These are phyloP conservation scores for Debaryomyces singareniensis DNA, from an alignment of 1,139 yeast genomes.

Conservation along the genomic window DNA sequence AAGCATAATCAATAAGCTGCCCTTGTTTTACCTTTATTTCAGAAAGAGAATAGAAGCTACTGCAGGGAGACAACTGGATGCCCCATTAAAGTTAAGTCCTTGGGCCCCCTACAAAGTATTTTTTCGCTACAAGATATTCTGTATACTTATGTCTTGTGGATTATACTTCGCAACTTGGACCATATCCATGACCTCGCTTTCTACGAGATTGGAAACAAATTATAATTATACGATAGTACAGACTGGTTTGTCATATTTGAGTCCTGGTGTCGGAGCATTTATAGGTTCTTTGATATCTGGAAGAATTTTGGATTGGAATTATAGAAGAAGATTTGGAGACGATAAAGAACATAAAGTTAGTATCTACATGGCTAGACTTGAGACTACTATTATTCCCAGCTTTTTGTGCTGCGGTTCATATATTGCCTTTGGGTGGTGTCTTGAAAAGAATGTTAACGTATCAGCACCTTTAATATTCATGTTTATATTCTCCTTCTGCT, in stretches of 20 bases:
- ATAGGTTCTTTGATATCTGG: conserved; percentile 27
- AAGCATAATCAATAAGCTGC: conserved; percentile 14
- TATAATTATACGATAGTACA: conserved; percentile 29
- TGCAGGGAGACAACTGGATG: conserved; percentile 16
- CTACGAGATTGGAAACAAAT: conserved; percentile 22
- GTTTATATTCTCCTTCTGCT: conserved; percentile 21
- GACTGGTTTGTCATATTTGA: conserved; percentile 33
- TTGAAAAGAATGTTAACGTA: conserved; percentile 19
- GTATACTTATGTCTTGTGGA: conserved; percentile 26
- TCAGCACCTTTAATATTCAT: conserved; percentile 27
- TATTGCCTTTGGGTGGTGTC: conserved; percentile 35
- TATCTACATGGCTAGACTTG: conserved; percentile 12
- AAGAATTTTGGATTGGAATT: conserved; percentile 21
- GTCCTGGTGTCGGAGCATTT: conserved; percentile 31
- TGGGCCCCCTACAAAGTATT: conserved; percentile 26
- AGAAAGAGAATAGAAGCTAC: conserved; percentile 16
- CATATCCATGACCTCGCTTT: conserved; percentile 26
- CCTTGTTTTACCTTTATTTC: conserved; percentile 18
- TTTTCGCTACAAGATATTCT: conserved; percentile 15
- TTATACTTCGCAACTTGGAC: conserved; percentile 35
- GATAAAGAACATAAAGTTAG: too few relatives aligned
- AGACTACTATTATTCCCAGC: conserved; percentile 11
- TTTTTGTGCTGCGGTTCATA: conserved; percentile 14
- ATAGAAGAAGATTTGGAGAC: conserved; percentile 15
- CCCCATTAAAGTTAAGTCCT: conserved; percentile 15